Conservation (phyloP, 2,329 filamentous ascomycete species). For the Diaporthe citri region DNA sequence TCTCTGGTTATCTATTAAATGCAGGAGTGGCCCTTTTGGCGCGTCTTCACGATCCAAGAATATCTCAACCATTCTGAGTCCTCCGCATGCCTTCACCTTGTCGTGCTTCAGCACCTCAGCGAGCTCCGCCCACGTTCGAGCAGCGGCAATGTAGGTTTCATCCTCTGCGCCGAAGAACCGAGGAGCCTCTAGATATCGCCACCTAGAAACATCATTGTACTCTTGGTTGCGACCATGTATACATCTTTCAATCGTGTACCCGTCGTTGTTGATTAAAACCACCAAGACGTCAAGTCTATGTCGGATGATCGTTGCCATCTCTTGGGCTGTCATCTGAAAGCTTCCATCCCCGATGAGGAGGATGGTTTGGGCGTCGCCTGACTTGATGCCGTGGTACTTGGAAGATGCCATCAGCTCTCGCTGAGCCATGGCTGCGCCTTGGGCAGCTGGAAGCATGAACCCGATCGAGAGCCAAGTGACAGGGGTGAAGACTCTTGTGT, state of each 20-base stretch:
- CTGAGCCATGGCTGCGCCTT: conserved; percentile 29
- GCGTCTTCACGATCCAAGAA: not conserved
- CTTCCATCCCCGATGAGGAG: conserved; percentile 74
- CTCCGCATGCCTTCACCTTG: not conserved
- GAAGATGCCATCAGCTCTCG: not conserved
- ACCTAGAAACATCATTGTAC: conserved; percentile 69
- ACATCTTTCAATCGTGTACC: conserved; percentile 69
- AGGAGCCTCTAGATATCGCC: conserved; percentile 64
- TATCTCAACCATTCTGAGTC: not conserved
- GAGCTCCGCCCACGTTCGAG: conserved; percentile 60
- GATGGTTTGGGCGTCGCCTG: conserved; percentile 53
- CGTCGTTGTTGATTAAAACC: conserved; percentile 70
- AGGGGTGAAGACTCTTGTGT: not conserved
- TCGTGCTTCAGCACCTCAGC: conserved; percentile 48
- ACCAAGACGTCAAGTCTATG: conserved; percentile 62
- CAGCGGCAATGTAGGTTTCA: conserved; percentile 54
- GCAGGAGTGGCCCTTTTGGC: not conserved
- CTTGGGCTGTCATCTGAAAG: conserved; percentile 76
- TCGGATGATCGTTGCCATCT: conserved; percentile 73
- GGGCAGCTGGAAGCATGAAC: conserved; percentile 32
- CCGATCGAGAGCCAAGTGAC: conserved; percentile 29
- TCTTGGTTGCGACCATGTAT: conserved; percentile 66
- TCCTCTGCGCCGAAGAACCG: conserved; percentile 61
- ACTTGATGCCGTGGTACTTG: not conserved
- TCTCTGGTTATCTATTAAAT: not conserved